phyloP scores from a whole-genome alignment of 1,139 yeast species.

The Meyerozyma guilliermondii region DNA sequence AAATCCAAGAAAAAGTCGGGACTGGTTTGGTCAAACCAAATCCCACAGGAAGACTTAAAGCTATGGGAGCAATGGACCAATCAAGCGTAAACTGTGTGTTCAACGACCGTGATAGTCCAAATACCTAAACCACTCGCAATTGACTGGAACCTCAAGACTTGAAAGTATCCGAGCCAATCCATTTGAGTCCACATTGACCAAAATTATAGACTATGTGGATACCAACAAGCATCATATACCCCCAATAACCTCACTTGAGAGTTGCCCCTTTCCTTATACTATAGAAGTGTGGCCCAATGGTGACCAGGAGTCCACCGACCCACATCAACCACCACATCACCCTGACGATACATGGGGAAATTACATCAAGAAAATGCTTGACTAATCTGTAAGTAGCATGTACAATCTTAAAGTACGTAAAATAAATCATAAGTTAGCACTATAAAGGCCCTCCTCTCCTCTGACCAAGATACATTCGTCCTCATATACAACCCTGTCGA shows the following conservation, averaged over 20 bases:
- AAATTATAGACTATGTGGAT: constrained; percentile 50
- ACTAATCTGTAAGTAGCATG: constrained; percentile 13
- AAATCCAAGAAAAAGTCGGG: constrained; percentile 34
- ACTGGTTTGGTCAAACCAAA: constrained; percentile 38
- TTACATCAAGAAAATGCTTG: constrained; percentile 43
- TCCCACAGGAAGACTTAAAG: constrained; percentile 18
- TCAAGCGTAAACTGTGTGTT: constrained; percentile 30
- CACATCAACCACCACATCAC: constrained; percentile 7
- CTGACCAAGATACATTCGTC: constrained; percentile 68
- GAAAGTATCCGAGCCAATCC: constrained; percentile 25
- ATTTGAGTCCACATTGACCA: constrained; percentile 39
- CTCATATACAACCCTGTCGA: constrained; percentile 46
- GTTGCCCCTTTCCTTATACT: constrained; percentile 62
- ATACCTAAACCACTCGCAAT: constrained; percentile 4
- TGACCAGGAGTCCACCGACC: constrained; percentile 7
- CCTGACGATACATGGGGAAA: constrained; percentile 43
- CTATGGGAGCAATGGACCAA: constrained; percentile 44
- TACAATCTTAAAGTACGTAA: background rate
- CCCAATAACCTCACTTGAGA: constrained; percentile 62
- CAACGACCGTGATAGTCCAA: constrained; percentile 1
- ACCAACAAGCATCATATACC: constrained; percentile 64
- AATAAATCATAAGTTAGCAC: constrained; percentile 22
- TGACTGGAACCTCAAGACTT: background rate
- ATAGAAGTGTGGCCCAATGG: constrained; percentile 18
- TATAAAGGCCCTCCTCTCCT: constrained; percentile 53